A percentile compares a stretch with the other conserved stretches of the same genome.
Conservation (phyloP, 108 stramenopile species). For the Skeletonema grethae region DNA sequence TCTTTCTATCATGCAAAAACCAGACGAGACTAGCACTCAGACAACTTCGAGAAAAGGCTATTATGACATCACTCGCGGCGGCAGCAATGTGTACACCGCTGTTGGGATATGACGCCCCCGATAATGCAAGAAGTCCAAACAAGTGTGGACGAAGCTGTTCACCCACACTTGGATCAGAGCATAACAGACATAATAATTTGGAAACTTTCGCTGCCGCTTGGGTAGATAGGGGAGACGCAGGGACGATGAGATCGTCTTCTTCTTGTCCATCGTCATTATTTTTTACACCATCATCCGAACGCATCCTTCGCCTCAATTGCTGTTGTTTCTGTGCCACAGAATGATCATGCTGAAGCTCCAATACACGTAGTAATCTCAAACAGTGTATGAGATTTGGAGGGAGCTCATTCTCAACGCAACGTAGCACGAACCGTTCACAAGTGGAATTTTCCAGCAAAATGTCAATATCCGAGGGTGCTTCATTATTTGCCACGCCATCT, state of each 20-base stretch:
- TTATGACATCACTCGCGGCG: slow-evolving; percentile 85
- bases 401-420: slow-evolving; percentile 93
- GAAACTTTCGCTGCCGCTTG: slow-evolving; percentile 81
- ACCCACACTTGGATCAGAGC: slow-evolving; percentile 81
- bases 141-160: slow-evolving; percentile 93
- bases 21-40: slow-evolving; percentile 84
- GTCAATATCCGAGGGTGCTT: slow-evolving; percentile 54
- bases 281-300: slow-evolving; percentile 3
- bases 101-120: slow-evolving; percentile 86
- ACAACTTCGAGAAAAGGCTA: slow-evolving; percentile 78
- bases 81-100: slow-evolving; percentile 86
- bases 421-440: slow-evolving; percentile 79
- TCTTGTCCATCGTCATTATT: slow-evolving; percentile 19
- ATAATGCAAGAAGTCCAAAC: slow-evolving; percentile 88
- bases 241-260: slow-evolving; percentile 21
- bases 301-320: slow-evolving; percentile 1
- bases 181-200: slow-evolving; percentile 78
- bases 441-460: slow-evolving; percentile 67
- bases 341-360: slow-evolving; percentile 91
- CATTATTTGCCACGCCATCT: slow-evolving; percentile 8
- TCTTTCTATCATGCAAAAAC: slow-evolving; percentile 92
- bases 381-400: slow-evolving; percentile 96
- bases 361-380: slow-evolving; percentile 86
- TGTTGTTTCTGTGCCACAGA: slow-evolving; percentile 26
- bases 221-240: slow-evolving; percentile 39